These are phyloP conservation scores for Aspergillus brunneoviolaceus DNA, from an alignment of 2,329 filamentous ascomycete species.

Conservation along the genomic window DNA sequence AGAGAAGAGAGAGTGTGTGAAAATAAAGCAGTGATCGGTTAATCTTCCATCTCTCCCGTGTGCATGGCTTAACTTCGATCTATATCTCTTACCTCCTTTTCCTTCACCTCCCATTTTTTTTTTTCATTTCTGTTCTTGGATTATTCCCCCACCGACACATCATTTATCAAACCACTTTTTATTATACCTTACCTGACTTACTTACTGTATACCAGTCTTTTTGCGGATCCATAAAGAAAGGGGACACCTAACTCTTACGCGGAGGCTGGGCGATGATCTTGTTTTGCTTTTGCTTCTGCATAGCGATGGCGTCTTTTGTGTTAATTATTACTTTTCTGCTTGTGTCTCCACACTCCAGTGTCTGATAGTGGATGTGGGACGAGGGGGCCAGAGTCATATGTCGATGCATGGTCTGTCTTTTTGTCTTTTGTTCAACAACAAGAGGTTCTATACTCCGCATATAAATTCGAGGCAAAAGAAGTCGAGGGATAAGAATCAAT, in stretches of 20 bases:
- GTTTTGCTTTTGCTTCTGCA: conserved; percentile 25
- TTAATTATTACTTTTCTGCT: conserved; percentile 6
- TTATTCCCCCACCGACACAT: neutral
- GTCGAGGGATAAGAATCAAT: too few relatives aligned
- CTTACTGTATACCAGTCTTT: conserved; percentile 4
- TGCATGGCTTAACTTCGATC: too few relatives aligned
- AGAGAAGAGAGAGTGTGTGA: conserved; percentile 5
- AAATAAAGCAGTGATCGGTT: too few relatives aligned
- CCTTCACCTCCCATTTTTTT: conserved; percentile 5
- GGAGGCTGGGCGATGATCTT: too few relatives aligned
- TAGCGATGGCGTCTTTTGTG: conserved; percentile 40
- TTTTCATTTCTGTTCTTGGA: neutral
- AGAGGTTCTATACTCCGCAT: too few relatives aligned
- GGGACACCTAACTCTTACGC: neutral
- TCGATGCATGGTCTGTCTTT: too few relatives aligned
- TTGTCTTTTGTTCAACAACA: too few relatives aligned
- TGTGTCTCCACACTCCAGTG: conserved; percentile 9
- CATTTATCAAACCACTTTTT: neutral
- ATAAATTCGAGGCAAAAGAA: too few relatives aligned
- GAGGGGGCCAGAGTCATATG: neutral
- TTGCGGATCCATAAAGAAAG: conserved; percentile 11
- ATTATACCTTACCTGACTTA: neutral
- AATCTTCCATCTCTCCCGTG: too few relatives aligned
- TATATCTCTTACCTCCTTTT: neutral
- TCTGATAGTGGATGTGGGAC: neutral